Base-by-base conservation (phyloP, 495 filamentous ascomycete genomes). In the Talaromyces liani region DNA sequence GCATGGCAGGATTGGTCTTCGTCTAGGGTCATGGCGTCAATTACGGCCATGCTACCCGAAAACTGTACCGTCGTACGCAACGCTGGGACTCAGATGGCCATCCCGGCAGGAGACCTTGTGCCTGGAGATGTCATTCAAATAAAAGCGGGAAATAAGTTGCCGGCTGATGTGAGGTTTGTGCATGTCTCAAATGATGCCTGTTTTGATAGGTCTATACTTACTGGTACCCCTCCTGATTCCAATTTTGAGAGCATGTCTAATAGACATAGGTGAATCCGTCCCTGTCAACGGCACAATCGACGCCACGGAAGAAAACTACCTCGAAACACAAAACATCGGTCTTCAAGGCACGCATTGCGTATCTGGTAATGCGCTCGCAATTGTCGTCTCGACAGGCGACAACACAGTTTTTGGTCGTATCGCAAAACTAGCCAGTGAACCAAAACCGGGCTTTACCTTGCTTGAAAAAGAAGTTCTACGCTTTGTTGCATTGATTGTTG, bases 241-340 rank as follows among this genome's bases (percentile, higher is more conserved):
- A 20, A 29, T 2, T 60, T 56, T 56, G 54, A 16, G 24, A 16
- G 6, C 4, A 20, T 27, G 29, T 63, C 41, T 47, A 25, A 58
- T 31, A 53, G n/a, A 31, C 9, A 2, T 55, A 77, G 81, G 86
- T 33, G 87, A 90, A 75, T 85, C 87, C 5, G 75, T 84, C 22
- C 86, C 87, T 39, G 72, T 90, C 18, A 75, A 78, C 7, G 88
- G 84, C 5, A 76, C 82, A 2, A 80, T 84, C 8, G 80, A 90
- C 4, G 77, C 72, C 7, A 88, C 84, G 0, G 87, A 91, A 58
- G 72, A 78, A 24, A 91, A 91, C 70, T 91, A 89, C 66, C 82
- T 92, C 31, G 89, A 91, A 69, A 89, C 88, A 20, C 80, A 80
- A 24, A 88, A 85, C 65, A 87, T 91, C 54, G 88, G 86, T n/a